A percentile compares a stretch with the other conserved stretches of the same genome.
These are phyloP conservation scores for Solanum hybrid DNA, from an alignment of 305 asterid genomes.

Conservation along the genomic window DNA sequence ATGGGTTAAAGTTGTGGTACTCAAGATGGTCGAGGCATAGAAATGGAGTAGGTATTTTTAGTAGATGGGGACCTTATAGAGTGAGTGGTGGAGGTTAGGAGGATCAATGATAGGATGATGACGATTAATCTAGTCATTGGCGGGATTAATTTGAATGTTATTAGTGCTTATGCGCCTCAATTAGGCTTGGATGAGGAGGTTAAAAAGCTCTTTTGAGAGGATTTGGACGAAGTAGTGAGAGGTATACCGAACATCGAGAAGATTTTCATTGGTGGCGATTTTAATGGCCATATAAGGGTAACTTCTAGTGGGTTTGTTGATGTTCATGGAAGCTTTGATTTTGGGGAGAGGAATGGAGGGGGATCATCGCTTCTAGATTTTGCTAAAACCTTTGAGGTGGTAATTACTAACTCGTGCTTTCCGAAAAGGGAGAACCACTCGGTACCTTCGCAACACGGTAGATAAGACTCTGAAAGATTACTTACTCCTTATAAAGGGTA, in stretches of 20 bases:
- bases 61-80: not conserved
- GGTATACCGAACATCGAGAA: not conserved
- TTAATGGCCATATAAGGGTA: not conserved
- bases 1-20: not conserved
- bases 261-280: not conserved
- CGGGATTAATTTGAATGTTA: not conserved
- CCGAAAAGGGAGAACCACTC: not conserved
- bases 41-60: not conserved
- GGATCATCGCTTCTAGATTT: not conserved
- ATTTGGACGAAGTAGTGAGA: not conserved
- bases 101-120: not conserved
- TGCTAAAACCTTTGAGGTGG: not conserved
- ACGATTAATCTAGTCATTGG: not conserved
- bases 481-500: not conserved
- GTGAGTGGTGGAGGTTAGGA: not conserved
- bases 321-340: not conserved
- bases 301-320: not conserved
- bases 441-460: not conserved
- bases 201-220: not conserved
- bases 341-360: not conserved
- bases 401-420: not conserved
- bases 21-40: not conserved
- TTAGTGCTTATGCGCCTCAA: not conserved
- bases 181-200: not conserved
- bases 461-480: not conserved